Evolutionary conservation across 2,329 filamentous ascomycete species (phyloP), one percentile per base, ranked within the genome.

Genomic region (Fusarium albidum): DNA sequence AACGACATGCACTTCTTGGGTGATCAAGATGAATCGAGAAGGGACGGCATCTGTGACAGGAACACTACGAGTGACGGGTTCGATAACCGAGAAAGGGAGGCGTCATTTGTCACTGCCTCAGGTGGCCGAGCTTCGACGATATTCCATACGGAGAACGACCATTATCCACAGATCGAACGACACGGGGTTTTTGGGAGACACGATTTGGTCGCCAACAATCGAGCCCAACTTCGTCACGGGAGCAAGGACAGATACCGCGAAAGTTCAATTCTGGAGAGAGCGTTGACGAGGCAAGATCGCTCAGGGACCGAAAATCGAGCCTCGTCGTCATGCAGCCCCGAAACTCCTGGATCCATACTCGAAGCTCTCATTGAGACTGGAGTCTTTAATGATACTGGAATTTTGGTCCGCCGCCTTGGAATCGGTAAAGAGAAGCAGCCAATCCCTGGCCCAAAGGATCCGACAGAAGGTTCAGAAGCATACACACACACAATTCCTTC

Each of bases 1-100:
- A 81, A 81, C 21, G 73, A 80, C 43, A 80, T 83, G 76, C 66
- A 72, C 9, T 79, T 82, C 55, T 68, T 79, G 6, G 38, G 46
- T 34, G 28, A 25, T 18, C 25, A 25, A 34, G 15, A 40, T 6
- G 37, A 12, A 2, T 12, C 17, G 56, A 57, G 28, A 26, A 65
- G 59, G 13, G 60, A 68, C 37, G 29, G 45, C 7, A 12, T 14
- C 40, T 10, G 25, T 18, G n/a, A 9, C 8, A 41, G 26, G 18
- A 29, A 9, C 1, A 9, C n/a, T 26, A 33, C 9, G 13, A 17
- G 32, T 9, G 34, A 29, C 12, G 25, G 31, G 14, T 44, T 34
- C 26, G n/a, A 18, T 6, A 13, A 33, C 6, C 29, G 27, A 9
- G 14, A 40, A 44, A 37, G 35, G 11, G 27, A 18, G 13, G 25